Evolutionary conservation across 2,329 filamentous ascomycete species (phyloP), one percentile per base, ranked within the genome.

Genomic region (Claviceps sorghi): DNA sequence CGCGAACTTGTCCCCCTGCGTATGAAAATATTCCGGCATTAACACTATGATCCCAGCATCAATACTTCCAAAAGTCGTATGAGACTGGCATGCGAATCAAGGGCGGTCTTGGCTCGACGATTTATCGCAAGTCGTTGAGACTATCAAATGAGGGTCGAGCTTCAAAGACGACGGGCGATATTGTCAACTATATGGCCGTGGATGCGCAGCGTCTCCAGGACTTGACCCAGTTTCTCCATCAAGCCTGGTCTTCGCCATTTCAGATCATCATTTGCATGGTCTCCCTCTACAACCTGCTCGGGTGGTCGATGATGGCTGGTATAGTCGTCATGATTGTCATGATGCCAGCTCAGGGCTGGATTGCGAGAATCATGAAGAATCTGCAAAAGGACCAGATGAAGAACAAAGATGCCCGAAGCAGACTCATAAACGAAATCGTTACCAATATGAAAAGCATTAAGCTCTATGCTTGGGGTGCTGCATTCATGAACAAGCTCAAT

Each of bases 381-480:
- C 72, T 98, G 60, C 94, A 98, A 65, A 94, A 97, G 69, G 76
- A 83, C 58, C 93, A 98, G 72, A 98, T 98, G 93, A 95, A 94
- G 74, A 97, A 97, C 73, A 98, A 98, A 72, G 93, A 98, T 62
- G 79, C 89, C 41, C 82, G 93, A 63, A 95, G 90, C 47, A 82
- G 91, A 49, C 72, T 98, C 54, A 96, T 97, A 75, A 94, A 91
- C 7, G 93, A 98, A 68, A 98, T 98, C 58, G 75, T 98, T 63
- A 96, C 94, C 75, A 97, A 97, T 70, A 98, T 98, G 87, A 98
- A 98, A 74, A 95, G 89, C 65, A 93, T 98, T 73, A 98, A 98
- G 72, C 79, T 98, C 21, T 98, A 96, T 66, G 93, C 93, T 32
- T 98, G 93, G 93, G 91, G 90, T 34, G 85, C 84, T 32, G 91